Base-by-base conservation (phyloP, 805 yeast genomes). In the Yarrowia sp. region DNA sequence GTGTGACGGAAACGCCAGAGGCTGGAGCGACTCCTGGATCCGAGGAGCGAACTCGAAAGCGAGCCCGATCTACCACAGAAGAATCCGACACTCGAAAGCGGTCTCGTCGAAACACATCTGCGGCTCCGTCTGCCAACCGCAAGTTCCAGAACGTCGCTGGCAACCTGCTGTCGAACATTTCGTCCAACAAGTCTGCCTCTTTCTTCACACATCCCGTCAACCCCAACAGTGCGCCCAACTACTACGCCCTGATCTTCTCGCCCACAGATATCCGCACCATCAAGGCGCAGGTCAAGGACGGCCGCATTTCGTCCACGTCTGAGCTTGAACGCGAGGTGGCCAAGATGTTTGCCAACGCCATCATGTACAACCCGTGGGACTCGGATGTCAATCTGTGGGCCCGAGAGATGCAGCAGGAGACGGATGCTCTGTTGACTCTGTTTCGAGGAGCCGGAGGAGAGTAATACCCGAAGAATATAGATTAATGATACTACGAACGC, bases 331-430 rank as follows among this genome's bases (percentile, higher is more conserved):
- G 87, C 56, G 89, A 86, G 65, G 76, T 89, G 44, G 79, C 85
- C 75, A 76, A 85, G 63, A 87, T 89, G 94, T 87, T 86, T 74
- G 87, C 93, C 58, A 89, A 89, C 71, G 89, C 93, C 16, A 80
- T 88, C 16, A 89, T 89, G 94, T 89, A 85, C 74, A 88, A 89
- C 71, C 81, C 81, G 67, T 78, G 83, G 64, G 84, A 81, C 64
- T 81, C 84, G 25, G 90, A 85, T 61, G 78, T 87, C 64, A 82
- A 81, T 42, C 71, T 73, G 35, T 80, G 88, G 80, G 82, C 90
- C 1, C 75, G 80, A 65, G 88, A 84, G 66, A 87, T 89, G 93
- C 84, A 82, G 75, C 74, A 77, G 41, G 94, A 87, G 56, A 82
- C 86, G 5, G 82, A 80, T 32, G 80, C 77, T 14, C 75, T 84